A percentile compares a stretch with the other conserved stretches of the same genome.
phyloP scores from a whole-genome alignment of 192 early-diverging fungal genomes.

The Globomyces pollinis-pini region DNA sequence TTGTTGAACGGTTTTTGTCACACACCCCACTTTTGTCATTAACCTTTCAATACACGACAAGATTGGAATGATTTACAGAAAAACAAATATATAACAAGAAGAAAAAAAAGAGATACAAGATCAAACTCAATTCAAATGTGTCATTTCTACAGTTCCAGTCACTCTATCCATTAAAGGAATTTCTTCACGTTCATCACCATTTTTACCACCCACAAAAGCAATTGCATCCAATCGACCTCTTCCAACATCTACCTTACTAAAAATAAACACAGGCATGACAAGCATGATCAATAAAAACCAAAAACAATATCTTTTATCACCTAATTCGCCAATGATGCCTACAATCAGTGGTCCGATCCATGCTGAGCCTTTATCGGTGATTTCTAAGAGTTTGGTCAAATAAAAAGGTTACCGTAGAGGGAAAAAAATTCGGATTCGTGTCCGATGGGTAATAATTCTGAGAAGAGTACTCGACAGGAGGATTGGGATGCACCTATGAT shows the following conservation, averaged over 20 bases:
- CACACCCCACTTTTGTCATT: too few species aligned
- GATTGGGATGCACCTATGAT: constrained; percentile 12
- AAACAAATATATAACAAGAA: too few species aligned
- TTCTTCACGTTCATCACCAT: too few species aligned
- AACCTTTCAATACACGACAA: too few species aligned
- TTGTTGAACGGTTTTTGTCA: too few species aligned
- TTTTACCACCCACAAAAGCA: constrained; percentile 4
- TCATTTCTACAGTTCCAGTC: too few species aligned
- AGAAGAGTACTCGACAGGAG: constrained; percentile 55
- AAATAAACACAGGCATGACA: constrained; percentile 39
- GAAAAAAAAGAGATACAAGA: too few species aligned
- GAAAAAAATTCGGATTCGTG: constrained; percentile 64
- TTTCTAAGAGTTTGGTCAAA: constrained; percentile 10
- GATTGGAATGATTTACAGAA: too few species aligned
- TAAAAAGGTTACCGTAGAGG: constrained; percentile 58
- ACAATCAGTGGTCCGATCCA: constrained; percentile 69
- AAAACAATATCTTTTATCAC: constrained; percentile 47
- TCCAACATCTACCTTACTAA: constrained; percentile 47
- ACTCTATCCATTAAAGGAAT: too few species aligned
- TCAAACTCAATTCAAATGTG: too few species aligned
- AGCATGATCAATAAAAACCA: constrained; percentile 49
- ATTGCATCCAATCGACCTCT: constrained; percentile 45
- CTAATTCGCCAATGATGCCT: constrained; percentile 47
- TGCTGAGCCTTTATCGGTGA: constrained; percentile 56
- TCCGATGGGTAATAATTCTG: constrained; percentile 56